Evolutionary conservation across 1,284 basidiomycete species (phyloP).

Genomic region (Malassezia furfur): DNA sequence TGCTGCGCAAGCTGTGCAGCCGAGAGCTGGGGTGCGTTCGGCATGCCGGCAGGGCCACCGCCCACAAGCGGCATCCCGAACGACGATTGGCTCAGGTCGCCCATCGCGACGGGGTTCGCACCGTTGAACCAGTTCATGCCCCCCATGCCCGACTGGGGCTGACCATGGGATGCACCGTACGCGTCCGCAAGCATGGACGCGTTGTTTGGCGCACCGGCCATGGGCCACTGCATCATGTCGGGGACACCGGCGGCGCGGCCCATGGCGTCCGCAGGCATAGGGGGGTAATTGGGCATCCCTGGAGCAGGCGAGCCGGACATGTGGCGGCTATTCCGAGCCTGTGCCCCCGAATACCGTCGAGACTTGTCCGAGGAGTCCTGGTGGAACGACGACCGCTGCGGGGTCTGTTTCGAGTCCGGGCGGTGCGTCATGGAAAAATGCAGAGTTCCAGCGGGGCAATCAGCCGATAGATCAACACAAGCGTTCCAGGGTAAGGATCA

Average conservation of each 20-base stretch:
- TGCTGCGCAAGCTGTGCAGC: conserved; percentile 9
- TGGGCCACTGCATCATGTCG: conserved; percentile 9
- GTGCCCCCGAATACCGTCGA: neutral
- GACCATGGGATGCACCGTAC: conserved; percentile 17
- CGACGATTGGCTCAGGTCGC: neutral
- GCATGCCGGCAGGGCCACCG: neutral
- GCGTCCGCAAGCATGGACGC: conserved; percentile 4
- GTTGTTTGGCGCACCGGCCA: neutral
- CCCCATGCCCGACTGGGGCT: conserved; percentile 3
- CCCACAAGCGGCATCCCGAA: neutral
- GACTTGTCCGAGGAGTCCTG: neutral
- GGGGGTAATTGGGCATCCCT: neutral
- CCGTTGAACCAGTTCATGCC: conserved; percentile 11
- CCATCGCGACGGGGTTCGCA: neutral
- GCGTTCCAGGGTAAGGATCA: neutral
- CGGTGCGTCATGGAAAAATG: neutral
- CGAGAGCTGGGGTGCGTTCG: neutral
- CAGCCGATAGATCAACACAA: neutral
- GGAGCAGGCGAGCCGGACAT: neutral
- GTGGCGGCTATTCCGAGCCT: neutral
- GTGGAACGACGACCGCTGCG: neutral
- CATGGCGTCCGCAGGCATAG: neutral
- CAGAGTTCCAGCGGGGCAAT: no score
- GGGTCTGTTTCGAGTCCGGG: neutral
- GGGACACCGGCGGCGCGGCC: neutral